Base-by-base conservation (phyloP, 345 rosid species). In the Aquilaria yunnanensis region DNA sequence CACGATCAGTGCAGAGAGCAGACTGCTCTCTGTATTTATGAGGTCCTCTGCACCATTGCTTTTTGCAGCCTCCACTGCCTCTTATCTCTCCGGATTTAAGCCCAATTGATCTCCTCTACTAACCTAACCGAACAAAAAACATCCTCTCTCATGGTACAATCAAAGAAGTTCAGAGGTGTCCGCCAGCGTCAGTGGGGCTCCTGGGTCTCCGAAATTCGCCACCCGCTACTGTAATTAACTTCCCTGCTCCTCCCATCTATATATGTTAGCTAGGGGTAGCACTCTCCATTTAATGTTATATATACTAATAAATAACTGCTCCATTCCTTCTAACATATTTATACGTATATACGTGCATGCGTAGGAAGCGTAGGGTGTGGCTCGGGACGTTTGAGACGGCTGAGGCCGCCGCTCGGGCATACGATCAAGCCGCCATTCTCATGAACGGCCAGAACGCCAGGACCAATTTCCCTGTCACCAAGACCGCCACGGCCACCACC, bases 121-220 rank as follows among this genome's bases (percentile, higher is more conserved):
- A 8, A 30, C 57, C 16, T 32, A 14, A 56, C 51, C 11, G 32
- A 8, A 49, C 29, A 56, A 23, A 23, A 23, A 23, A 23, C 43
- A 37, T 56, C 60, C 14, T 56, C 59, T 32, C 46, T 32, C 32
- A 87, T 88, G 96, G 89, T 80, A 78, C 83, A 80, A 65, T 58
- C 87, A 47, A 88, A 71, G 43, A 88, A 85, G 62, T 88, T 76
- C 89, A 80, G 96, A 75, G 96, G 92, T 37, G 96, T 88, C 59
- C 83, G 96, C 70, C 92, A 88, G 61, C 89, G 96, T 71, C 92
- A 85, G 83, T 88, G 96, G 96, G 96, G 96, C 74, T 85, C 96
- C 47, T 88, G 96, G 91, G 91, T 88, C 33, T 85, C 95, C 29
- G 91, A 88, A 67, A 88, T 88, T 74, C 91, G 96, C 59, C 91